Conservation (phyloP, 78 protist species). For the Chrysochromulina tobinii region DNA sequence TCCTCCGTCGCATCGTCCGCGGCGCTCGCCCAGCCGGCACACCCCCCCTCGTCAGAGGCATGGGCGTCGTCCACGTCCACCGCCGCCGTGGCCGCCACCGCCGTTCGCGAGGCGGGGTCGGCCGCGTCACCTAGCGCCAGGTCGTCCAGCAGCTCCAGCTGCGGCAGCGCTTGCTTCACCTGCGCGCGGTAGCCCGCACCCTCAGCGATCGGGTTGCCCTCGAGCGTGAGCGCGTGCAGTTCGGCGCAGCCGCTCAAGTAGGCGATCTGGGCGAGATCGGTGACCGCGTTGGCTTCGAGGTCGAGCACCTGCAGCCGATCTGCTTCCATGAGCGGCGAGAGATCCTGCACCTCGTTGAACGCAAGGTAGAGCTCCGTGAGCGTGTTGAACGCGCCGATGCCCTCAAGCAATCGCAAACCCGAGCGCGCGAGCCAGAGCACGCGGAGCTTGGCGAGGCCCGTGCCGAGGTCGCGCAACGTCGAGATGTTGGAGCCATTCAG, state of each 20-base stretch:
- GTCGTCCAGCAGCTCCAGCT: too few species aligned
- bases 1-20: too few species aligned
- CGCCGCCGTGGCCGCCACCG: too few species aligned
- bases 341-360: not conserved
- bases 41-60: too few species aligned
- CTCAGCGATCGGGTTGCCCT: not conserved
- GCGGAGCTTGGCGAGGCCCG: not conserved
- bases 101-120: too few species aligned
- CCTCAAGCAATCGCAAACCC: not conserved
- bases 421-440: not conserved
- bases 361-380: slow-evolving; percentile 6
- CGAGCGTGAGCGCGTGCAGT: not conserved
- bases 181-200: too few species aligned
- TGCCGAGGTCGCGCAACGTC: not conserved
- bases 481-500: not conserved
- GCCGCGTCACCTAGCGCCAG: too few species aligned
- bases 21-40: too few species aligned
- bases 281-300: slow-evolving; percentile 12
- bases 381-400: not conserved
- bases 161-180: too few species aligned
- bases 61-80: too few species aligned
- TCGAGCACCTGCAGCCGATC: slow-evolving; percentile 6
- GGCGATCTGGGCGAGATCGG: not conserved
- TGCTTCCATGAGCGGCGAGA: not conserved
- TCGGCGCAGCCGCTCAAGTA: not conserved